Evolutionary conservation across 2,329 filamentous ascomycete genomes (phyloP).

Genomic region (Pestalotiopsis fici): DNA sequence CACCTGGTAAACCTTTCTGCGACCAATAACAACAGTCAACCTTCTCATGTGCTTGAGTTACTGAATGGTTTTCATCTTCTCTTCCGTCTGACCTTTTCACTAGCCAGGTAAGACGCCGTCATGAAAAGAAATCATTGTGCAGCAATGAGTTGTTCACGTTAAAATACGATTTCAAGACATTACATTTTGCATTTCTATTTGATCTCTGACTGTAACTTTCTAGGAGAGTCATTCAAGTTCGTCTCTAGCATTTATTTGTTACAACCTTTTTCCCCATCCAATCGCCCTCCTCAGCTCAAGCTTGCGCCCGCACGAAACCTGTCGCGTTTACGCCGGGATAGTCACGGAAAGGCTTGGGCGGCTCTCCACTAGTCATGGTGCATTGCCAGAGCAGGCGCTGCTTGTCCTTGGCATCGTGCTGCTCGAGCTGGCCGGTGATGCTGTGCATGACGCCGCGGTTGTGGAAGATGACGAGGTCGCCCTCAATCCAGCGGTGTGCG

Average conservation of each 20-base stretch:
- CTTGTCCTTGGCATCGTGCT: neutral
- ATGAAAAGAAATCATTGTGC: neutral
- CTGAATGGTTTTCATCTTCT: too few relatives aligned
- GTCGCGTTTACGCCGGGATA: neutral
- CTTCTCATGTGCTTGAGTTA: too few relatives aligned
- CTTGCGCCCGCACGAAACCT: neutral
- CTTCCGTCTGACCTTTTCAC: too few relatives aligned
- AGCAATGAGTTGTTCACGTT: neutral
- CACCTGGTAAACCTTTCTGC: too few relatives aligned
- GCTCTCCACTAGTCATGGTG: neutral
- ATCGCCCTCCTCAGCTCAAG: neutral
- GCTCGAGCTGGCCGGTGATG: neutral
- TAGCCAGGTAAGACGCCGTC: too few relatives aligned
- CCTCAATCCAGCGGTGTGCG: neutral
- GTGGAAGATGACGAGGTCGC: slow-evolving; percentile 1
- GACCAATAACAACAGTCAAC: too few relatives aligned
- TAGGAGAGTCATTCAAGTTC: neutral
- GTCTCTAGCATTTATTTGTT: neutral
- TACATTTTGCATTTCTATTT: neutral
- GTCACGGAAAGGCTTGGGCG: neutral
- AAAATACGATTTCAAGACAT: neutral
- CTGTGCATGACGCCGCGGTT: slow-evolving; percentile 1
- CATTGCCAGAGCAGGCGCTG: neutral
- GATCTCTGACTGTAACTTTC: neutral
- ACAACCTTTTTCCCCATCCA: neutral